Percentiles rank a stretch among this genome's conserved stretches.
phyloP scores from a whole-genome alignment of 257 asterid species.

The Ligustrum vulgare region DNA sequence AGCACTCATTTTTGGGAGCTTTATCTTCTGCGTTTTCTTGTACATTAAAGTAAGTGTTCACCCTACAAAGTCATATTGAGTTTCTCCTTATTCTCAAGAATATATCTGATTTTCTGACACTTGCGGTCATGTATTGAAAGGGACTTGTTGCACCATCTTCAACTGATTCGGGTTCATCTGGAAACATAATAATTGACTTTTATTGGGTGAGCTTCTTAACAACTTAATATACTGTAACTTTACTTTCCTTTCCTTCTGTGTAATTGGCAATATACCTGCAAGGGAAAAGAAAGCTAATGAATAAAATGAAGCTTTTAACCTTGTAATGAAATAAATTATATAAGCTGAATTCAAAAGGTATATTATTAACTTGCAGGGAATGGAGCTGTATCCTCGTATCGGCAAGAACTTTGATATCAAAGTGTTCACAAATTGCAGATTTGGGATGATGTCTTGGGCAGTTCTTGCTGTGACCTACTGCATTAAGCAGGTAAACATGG shows the following conservation, averaged over 20 bases:
- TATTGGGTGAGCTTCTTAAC: slow-evolving; percentile 70
- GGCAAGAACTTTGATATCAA: slow-evolving; percentile 93
- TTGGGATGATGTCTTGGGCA: slow-evolving; percentile 99
- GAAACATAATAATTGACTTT: slow-evolving; percentile 84
- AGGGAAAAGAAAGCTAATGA: slow-evolving; percentile 4
- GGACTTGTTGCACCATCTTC: slow-evolving; percentile 90
- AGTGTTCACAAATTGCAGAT: slow-evolving; percentile 95
- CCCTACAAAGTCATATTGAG: slow-evolving; percentile 4
- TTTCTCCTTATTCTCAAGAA: slow-evolving; percentile 10
- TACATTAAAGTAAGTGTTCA: slow-evolving; percentile 70
- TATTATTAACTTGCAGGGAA: slow-evolving; percentile 62
- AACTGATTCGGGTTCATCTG: slow-evolving; percentile 85
- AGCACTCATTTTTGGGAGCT: slow-evolving; percentile 85
- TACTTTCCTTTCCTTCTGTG: slow-evolving; percentile 14
- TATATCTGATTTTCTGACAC: slow-evolving; percentile 35
- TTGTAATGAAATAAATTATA: neutral
- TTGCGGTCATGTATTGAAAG: slow-evolving; percentile 40
- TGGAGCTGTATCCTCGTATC: slow-evolving; percentile 97
- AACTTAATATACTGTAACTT: slow-evolving; percentile 6
- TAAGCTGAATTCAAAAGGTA: slow-evolving; percentile 16
- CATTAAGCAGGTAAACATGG: slow-evolving; percentile 78
- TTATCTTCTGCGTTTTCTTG: slow-evolving; percentile 70
- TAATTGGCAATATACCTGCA: slow-evolving; percentile 4
- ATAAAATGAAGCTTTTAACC: slow-evolving; percentile 12
- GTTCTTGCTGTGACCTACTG: slow-evolving; percentile 94